phyloP scores from a whole-genome alignment of 2,329 filamentous ascomycete species.

The Nemania abortiva region DNA sequence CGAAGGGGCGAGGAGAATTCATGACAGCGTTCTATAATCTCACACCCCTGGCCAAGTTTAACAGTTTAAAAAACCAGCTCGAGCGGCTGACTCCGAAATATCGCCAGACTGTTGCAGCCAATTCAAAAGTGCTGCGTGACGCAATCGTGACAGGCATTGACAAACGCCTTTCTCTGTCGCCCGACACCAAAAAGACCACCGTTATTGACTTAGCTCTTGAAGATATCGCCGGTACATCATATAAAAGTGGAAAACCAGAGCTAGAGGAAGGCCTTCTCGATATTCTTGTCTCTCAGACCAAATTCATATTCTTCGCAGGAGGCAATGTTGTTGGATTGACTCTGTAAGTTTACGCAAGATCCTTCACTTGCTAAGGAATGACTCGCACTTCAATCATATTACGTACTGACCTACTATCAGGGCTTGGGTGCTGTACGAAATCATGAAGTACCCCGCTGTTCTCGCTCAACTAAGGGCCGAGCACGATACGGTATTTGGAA shows the following conservation, averaged over 20 bases:
- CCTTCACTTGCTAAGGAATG: too few species aligned
- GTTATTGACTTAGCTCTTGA: neutral
- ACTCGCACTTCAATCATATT: too few species aligned
- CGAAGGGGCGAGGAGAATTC: neutral
- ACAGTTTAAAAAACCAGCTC: neutral
- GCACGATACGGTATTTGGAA: neutral
- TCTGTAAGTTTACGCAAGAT: neutral
- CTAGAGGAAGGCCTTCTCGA: neutral
- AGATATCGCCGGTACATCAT: neutral
- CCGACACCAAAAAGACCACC: neutral
- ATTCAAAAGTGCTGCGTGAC: conserved; percentile 3
- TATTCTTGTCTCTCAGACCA: neutral
- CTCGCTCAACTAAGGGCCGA: neutral
- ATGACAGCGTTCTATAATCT: neutral
- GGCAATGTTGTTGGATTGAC: neutral
- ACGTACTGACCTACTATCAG: neutral
- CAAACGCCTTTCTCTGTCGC: neutral
- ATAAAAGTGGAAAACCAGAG: neutral
- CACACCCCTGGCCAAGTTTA: neutral
- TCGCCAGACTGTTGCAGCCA: neutral
- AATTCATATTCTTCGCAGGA: conserved; percentile 4
- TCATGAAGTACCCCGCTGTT: neutral
- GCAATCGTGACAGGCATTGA: neutral
- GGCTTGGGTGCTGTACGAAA: neutral
- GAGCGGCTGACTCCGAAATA: neutral